Evolutionary conservation across 2,329 filamentous ascomycete genomes (phyloP).

Genomic region (Bipolaris gigantea): DNA sequence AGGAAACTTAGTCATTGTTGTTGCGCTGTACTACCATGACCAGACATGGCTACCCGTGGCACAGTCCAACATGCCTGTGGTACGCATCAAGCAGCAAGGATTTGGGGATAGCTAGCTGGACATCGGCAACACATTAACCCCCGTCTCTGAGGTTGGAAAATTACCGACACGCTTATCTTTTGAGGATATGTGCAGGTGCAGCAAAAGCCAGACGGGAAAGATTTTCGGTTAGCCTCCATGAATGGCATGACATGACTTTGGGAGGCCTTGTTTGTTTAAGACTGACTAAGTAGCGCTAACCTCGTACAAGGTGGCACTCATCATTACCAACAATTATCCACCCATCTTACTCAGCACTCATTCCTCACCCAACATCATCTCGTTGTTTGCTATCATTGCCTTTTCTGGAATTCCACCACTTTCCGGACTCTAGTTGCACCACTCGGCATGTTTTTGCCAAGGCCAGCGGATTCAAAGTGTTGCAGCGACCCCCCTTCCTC

Average conservation of each 20-base stretch:
- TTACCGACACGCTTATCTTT: background rate
- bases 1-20: background rate
- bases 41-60: background rate
- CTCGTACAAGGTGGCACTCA: conserved; percentile 3
- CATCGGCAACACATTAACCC: background rate
- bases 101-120: background rate
- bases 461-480: conserved; percentile 3
- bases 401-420: conserved; percentile 4
- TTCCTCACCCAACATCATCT: conserved; percentile 8
- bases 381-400: conserved; percentile 5
- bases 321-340: conserved; percentile 23
- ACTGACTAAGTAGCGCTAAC: conserved; percentile 21
- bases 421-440: background rate
- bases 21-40: background rate
- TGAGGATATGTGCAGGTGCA: background rate
- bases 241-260: background rate
- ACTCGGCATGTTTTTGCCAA: conserved; percentile 1
- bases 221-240: background rate
- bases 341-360: conserved; percentile 25
- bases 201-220: background rate
- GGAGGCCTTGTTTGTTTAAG: background rate
- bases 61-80: background rate
- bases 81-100: background rate
- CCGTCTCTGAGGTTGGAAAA: background rate
- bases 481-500: conserved; percentile 12